These are phyloP conservation scores for Leishmania braziliensis DNA, from an alignment of 208 protist species.

Conservation along the genomic window DNA sequence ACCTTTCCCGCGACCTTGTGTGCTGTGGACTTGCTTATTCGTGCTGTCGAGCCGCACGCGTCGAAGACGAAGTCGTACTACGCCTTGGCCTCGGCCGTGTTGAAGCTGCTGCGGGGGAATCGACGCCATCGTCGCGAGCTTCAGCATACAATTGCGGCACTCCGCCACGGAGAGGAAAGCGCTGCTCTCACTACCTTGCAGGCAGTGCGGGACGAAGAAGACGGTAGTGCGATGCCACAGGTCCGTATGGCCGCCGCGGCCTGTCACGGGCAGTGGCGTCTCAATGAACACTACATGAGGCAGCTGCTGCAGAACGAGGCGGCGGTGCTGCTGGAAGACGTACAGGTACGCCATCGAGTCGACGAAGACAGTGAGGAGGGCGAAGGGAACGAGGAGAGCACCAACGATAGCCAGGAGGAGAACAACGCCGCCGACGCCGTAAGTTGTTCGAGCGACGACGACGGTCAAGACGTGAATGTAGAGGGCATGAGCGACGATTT, in stretches of 20 bases:
- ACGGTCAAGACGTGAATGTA: slow-evolving; percentile 12
- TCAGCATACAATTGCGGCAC: slow-evolving; percentile 10
- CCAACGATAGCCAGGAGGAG: not conserved
- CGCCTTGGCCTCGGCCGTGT: slow-evolving; percentile 64
- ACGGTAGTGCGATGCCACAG: not conserved
- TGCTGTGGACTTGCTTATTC: slow-evolving; percentile 56
- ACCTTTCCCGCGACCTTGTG: slow-evolving; percentile 57
- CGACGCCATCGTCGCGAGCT: slow-evolving; percentile 23
- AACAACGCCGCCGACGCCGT: not conserved
- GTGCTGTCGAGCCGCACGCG: slow-evolving; percentile 56
- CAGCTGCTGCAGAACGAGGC: slow-evolving; percentile 46
- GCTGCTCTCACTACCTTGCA: not conserved
- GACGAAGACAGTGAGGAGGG: slow-evolving; percentile 26
- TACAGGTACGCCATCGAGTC: slow-evolving; percentile 2
- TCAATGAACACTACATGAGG: slow-evolving; percentile 54
- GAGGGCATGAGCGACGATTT: slow-evolving; percentile 7
- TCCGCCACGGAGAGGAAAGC: slow-evolving; percentile 13
- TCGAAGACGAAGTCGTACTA: slow-evolving; percentile 62
- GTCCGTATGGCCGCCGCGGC: slow-evolving; percentile 13
- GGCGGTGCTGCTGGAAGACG: slow-evolving; percentile 22
- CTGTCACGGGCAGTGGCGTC: slow-evolving; percentile 40
- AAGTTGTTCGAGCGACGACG: not conserved
- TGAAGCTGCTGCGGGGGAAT: slow-evolving; percentile 57
- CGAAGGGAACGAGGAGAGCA: slow-evolving; percentile 19
- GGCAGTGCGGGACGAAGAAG: not conserved